phyloP scores from a whole-genome alignment of 352 stramenopile species.

The Phytophthora hibernalis region DNA sequence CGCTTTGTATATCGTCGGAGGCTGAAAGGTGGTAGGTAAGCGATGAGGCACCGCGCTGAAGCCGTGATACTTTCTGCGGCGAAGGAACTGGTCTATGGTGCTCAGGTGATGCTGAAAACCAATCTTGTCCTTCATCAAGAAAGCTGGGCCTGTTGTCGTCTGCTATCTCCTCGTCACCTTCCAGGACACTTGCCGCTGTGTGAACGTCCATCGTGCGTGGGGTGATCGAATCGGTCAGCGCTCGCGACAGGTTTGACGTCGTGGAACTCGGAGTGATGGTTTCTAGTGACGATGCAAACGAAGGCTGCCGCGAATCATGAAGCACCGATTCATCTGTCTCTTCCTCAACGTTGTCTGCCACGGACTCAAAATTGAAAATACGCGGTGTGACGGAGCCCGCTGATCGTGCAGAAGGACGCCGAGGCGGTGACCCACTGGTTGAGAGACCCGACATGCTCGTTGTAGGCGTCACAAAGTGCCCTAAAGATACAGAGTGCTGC shows the following conservation, averaged over 20 bases:
- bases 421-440: conserved; percentile 4
- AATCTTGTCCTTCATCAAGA: conserved; percentile 26
- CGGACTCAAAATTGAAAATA: conserved; percentile 55
- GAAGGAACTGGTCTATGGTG: conserved; percentile 15
- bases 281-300: conserved; percentile 8
- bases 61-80: conserved; percentile 8
- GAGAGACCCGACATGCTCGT: conserved; percentile 18
- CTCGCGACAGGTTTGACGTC: conserved; percentile 4
- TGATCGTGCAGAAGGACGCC: conserved; percentile 11
- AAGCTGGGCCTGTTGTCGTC: conserved; percentile 12
- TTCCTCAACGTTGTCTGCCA: conserved; percentile 18
- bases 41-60: conserved; percentile 12
- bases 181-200: conserved; percentile 11
- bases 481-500: conserved; percentile 6
- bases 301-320: neutral
- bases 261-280: conserved; percentile 7
- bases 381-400: conserved; percentile 25
- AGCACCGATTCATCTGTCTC: neutral
- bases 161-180: conserved; percentile 3
- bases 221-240: conserved; percentile 7
- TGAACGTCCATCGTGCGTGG: conserved; percentile 44
- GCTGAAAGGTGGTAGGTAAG: conserved; percentile 18
- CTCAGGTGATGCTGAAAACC: conserved; percentile 27
- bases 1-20: conserved; percentile 15
- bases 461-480: conserved; percentile 7